Conservation (phyloP, 441 rosid species). For the Syzygium syzygioides region DNA sequence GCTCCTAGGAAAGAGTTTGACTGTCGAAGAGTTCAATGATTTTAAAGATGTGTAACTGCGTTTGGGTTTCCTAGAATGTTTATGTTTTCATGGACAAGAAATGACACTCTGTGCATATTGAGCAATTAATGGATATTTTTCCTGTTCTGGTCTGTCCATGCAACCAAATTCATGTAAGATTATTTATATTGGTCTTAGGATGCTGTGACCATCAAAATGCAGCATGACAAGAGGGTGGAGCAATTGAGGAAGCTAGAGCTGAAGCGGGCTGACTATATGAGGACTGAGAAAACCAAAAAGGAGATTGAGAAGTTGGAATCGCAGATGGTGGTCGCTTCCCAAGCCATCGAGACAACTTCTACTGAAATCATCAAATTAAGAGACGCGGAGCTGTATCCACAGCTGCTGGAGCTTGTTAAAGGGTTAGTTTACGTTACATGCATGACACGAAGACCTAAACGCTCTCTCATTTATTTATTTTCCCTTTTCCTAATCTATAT, state of each 20-base stretch:
- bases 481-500: background rate
- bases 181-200: constrained; percentile 23
- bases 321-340: constrained; percentile 72
- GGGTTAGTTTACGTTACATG: constrained; percentile 48
- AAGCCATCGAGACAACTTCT: constrained; percentile 75
- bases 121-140: background rate
- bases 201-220: constrained; percentile 62
- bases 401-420: constrained; percentile 77
- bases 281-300: constrained; percentile 72
- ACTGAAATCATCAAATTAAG: constrained; percentile 77
- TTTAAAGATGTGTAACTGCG: background rate
- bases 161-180: background rate
- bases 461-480: background rate
- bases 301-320: constrained; percentile 85
- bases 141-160: background rate
- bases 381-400: constrained; percentile 80
- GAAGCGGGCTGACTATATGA: constrained; percentile 76
- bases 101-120: background rate
- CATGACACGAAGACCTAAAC: background rate
- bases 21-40: background rate
- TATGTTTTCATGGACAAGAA: background rate
- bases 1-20: background rate
- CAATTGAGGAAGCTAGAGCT: constrained; percentile 75
- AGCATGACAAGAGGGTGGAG: constrained; percentile 79
- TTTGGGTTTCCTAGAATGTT: background rate